Percentiles rank a stretch among this genome's conserved stretches.
These are phyloP conservation scores for Neostapfia colusana DNA, from an alignment of 176 grass and related monocot genomes.

Conservation along the genomic window DNA sequence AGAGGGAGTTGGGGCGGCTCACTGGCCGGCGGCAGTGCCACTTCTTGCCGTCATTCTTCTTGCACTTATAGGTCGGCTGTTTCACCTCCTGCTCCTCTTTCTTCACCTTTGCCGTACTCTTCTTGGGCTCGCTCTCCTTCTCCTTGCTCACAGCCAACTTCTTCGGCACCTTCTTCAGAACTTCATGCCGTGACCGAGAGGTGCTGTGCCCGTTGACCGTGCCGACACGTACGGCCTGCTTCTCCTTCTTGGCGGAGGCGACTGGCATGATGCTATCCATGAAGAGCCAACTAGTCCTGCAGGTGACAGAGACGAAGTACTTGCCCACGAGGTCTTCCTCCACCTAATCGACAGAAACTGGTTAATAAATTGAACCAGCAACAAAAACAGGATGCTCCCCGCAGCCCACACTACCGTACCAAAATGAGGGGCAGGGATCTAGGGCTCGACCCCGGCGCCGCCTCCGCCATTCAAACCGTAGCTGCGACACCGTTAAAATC, in stretches of 20 bases:
- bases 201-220: neutral
- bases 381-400: neutral
- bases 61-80: constrained; percentile 8
- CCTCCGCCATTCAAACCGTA: neutral
- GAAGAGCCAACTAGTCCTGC: constrained; percentile 36
- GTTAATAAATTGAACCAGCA: constrained; percentile 10
- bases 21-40: constrained; percentile 40
- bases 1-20: constrained; percentile 40
- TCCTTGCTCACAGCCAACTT: neutral
- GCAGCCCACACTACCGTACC: neutral
- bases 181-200: neutral
- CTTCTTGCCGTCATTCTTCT: constrained; percentile 53
- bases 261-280: neutral
- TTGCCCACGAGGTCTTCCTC: constrained; percentile 30
- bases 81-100: neutral
- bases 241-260: neutral
- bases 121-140: neutral
- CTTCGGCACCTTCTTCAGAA: constrained; percentile 9
- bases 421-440: neutral
- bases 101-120: neutral
- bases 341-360: constrained; percentile 27
- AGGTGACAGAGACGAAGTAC: constrained; percentile 21
- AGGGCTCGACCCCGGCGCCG: neutral
- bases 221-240: neutral
- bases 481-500: neutral